Base-by-base conservation (phyloP, 176 grass and related monocot species). In the Aechmea fasciata region DNA sequence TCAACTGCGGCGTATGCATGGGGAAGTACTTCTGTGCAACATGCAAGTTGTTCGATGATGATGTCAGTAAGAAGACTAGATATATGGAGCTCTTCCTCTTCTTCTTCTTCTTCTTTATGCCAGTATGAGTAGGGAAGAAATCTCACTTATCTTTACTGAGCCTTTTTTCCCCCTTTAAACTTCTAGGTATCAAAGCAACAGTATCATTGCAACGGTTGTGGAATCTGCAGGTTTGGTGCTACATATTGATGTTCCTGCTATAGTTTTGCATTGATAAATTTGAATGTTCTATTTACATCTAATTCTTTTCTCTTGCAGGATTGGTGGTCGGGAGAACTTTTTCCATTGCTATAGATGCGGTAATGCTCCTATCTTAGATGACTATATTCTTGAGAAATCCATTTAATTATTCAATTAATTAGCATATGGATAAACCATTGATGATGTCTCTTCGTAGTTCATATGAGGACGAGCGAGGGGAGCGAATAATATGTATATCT, bases 31-130 rank as follows among this genome's bases (percentile, higher is more conserved):
- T 92, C 67, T 97, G 94, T 79, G 71, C 68, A 74, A 78, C 72
- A 55, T 97, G 94, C 94, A 97, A 97, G 50, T 78, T 97, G 18
- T 97, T 97, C 52, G 89, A 99, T 69, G 93, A 97, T 85, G 94
- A 99, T 88, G 94, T 87, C 48, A 82, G 85, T 83, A 75, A 71
- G 69, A 80, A 53, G 29, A 23, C 74, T 70, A 61, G 11, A 61
- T 61, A 17, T 57, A 17, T 15, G 52, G n/a, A 17, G 8, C 33
- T 41, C 33, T 41, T 41, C 33, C 5, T 41, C 33, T 6, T 41
- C 33, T 41, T 55, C 13, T 41, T 55, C 13, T 3, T 57, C 52
- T 18, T 57, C 22, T 59, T 17, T 1, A 15, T 18, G n/a, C 20
- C 4, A 18, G 13, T 1, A 61, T 18, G 20, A 61, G 10, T 61